Conservation (phyloP, 2,329 filamentous ascomycete genomes). For the Paecilomyces niveus region DNA sequence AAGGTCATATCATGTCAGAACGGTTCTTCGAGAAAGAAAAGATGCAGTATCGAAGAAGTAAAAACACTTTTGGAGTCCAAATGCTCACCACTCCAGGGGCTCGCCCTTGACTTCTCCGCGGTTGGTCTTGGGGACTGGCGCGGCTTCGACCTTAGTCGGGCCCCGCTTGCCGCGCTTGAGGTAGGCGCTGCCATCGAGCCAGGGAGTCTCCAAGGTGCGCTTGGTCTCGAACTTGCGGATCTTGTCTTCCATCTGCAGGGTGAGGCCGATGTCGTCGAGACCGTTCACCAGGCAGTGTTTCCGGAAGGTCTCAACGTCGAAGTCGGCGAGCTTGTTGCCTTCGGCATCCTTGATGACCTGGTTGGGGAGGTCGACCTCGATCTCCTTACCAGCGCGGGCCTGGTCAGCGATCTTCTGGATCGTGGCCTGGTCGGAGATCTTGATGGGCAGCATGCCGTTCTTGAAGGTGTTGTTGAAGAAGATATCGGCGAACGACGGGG, state of each 20-base stretch:
- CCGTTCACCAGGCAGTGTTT: conserved; percentile 93
- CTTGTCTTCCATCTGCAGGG: conserved; percentile 85
- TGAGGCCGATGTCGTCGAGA: conserved; percentile 90
- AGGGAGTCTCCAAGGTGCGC: conserved; percentile 72
- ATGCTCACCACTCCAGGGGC: conserved; percentile 74
- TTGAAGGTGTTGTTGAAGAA: conserved; percentile 99
- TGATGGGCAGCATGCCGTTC: conserved; percentile 94
- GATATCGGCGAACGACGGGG: conserved; percentile 81
- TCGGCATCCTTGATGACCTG: conserved; percentile 71
- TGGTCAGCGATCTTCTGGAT: conserved; percentile 68
- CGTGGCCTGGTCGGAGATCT: conserved; percentile 59
- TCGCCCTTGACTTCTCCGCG: conserved; percentile 75
- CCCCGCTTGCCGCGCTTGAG: conserved; percentile 52
- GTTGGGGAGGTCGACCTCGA: conserved; percentile 83
- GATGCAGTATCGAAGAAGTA: background rate
- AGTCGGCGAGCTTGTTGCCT: conserved; percentile 67
- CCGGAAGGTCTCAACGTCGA: conserved; percentile 87
- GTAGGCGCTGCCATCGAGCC: conserved; percentile 84
- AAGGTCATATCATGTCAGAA: background rate
- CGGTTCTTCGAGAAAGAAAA: background rate
- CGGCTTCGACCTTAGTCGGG: conserved; percentile 57
- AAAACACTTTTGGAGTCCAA: background rate
- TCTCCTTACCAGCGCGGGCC: conserved; percentile 69
- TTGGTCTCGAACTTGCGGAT: conserved; percentile 75
- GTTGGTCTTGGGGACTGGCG: conserved; percentile 79